These are phyloP conservation scores for Fraxinus xanthoxyloides DNA, from an alignment of 305 asterid genomes.

Conservation along the genomic window DNA sequence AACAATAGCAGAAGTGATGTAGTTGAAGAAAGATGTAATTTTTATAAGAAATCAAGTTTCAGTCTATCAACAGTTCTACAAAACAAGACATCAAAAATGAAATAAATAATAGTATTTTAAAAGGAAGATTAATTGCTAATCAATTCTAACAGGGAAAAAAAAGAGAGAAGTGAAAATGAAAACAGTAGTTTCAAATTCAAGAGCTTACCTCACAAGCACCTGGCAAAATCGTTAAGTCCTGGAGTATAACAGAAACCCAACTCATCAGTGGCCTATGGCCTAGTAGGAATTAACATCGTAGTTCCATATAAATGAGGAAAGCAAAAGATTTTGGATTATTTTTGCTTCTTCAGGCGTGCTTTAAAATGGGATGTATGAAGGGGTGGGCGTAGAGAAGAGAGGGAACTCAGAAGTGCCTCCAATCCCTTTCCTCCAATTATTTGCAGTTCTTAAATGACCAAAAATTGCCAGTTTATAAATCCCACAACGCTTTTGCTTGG, in stretches of 20 bases:
- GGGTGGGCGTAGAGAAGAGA: conserved; percentile 4
- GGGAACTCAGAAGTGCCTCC: conserved; percentile 12
- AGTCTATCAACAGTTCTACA: not conserved
- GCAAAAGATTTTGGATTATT: conserved; percentile 4
- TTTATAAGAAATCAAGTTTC: not conserved
- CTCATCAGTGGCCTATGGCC: not conserved
- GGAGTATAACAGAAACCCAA: not conserved
- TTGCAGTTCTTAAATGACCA: conserved; percentile 10
- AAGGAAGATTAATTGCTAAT: not conserved
- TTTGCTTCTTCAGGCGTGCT: conserved; percentile 9
- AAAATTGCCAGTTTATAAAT: not conserved
- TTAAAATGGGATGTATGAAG: not conserved
- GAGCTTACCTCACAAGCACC: conserved; percentile 27
- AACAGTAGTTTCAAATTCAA: not conserved
- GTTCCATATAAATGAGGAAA: conserved; percentile 16
- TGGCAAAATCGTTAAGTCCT: not conserved
- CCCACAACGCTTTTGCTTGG: not conserved
- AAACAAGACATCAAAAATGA: not conserved
- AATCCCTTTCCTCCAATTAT: conserved; percentile 20
- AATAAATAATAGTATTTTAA: not conserved
- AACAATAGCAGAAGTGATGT: no score
- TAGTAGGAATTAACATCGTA: conserved; percentile 13
- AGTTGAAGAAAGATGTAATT: no score
- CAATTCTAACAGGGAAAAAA: not conserved
- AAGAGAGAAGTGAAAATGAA: not conserved